A percentile compares a stretch with the other conserved stretches of the same genome.
phyloP scores from a whole-genome alignment of 2,329 filamentous ascomycete species.

The Mycosphaerella sp. region DNA sequence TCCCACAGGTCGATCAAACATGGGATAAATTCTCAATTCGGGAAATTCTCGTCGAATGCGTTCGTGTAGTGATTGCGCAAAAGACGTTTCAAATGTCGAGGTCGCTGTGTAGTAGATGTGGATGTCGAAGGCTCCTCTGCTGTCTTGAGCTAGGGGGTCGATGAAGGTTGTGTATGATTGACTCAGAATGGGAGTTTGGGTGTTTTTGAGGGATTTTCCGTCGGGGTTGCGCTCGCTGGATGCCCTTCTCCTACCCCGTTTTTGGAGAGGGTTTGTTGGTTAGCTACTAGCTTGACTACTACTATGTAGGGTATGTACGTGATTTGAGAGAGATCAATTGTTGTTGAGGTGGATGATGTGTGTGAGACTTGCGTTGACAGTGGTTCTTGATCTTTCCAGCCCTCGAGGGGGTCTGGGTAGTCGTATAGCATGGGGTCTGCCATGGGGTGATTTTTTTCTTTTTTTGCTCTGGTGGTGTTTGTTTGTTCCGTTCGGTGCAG shows the following conservation, averaged over 20 bases:
- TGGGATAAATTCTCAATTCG: conserved; percentile 71
- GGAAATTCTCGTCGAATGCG: conserved; percentile 77
- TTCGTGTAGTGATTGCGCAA: conserved; percentile 67
- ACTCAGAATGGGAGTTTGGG: conserved; percentile 21
- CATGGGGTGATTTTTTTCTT: conserved; percentile 31
- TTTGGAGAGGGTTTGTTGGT: too few relatives aligned
- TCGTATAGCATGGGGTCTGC: conserved; percentile 48
- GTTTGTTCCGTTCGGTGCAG: too few relatives aligned
- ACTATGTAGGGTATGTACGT: neutral
- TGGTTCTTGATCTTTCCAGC: conserved; percentile 45
- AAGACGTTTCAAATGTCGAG: conserved; percentile 56
- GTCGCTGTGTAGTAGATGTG: conserved; percentile 74
- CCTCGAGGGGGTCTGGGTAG: conserved; percentile 50
- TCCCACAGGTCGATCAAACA: conserved; percentile 72
- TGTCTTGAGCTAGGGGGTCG: conserved; percentile 59
- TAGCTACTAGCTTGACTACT: too few relatives aligned
- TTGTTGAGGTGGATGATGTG: neutral
- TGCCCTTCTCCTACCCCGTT: neutral
- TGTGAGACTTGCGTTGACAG: conserved; percentile 36
- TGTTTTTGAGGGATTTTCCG: conserved; percentile 71
- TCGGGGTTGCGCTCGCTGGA: conserved; percentile 43
- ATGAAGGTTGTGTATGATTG: conserved; percentile 62
- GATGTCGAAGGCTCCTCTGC: conserved; percentile 70
- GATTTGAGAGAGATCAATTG: too few relatives aligned
- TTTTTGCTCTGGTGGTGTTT: too few relatives aligned